Base-by-base conservation (phyloP, 768 basidiomycete genomes). In the Candolleomyces efflorescens region DNA sequence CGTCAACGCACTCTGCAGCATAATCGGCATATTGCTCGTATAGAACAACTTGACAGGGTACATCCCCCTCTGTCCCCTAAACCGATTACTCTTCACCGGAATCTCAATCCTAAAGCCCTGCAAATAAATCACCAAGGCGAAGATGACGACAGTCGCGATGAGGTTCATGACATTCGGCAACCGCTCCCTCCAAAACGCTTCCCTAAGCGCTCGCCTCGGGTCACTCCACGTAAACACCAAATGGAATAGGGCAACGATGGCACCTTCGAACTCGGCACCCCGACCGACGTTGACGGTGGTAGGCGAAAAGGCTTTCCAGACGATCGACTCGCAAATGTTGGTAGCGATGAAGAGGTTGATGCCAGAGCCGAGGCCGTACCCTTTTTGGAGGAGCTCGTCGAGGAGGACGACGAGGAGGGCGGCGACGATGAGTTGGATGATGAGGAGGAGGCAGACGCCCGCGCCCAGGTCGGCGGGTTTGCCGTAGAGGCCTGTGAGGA, bases 31-130 rank as follows among this genome's bases (percentile, higher is more conserved):
- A 78, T 98, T 99, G 45, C 86, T 89, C 15, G 97, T 98, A 76
- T 98, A 99, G 78, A 99, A 98, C 38, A 98, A 85, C 77, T 98
- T 98, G 78, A 99, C 83, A 53, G 97, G 97, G 78, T 98, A 98
- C 13, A 85, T 83, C 43, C 92, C 95, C 27, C 95, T 83, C 72
- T 98, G 94, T n/a, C 97, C 97, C 58, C 94, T 83, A 87, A 94
- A 93, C 63, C 86, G 84, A 79, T 92, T 94, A 77, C 87, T 90
- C 83, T 98, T 98, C 70, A 98, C 92, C 7, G 95, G 96, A 69
- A 98, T 98, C 71, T 98, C 96, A 61, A 98, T 91, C 60, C 96
- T 82, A 90, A 98, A 99, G 23, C 97, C 97, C 74, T 99, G 97
- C 57, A 98, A 81, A 78, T 99, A 99, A 72, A 98, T 98, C 70